Conservation (phyloP, 148 eudicot species). For the Rheum nobile region DNA sequence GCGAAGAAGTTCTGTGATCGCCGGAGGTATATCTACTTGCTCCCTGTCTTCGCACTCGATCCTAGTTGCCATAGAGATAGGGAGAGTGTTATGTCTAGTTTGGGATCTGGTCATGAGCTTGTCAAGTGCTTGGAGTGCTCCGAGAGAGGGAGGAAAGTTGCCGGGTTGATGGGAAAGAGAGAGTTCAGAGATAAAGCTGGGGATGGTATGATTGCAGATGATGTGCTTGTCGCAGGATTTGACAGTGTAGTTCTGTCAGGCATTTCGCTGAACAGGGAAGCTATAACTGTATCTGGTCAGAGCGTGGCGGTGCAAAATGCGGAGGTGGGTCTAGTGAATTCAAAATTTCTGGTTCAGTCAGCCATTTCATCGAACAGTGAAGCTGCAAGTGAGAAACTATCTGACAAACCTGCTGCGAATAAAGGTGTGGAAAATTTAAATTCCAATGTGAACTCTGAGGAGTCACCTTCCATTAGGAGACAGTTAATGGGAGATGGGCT, state of each 20-base stretch:
- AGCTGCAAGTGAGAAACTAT: slow-evolving; percentile 3
- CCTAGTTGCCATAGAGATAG: slow-evolving; percentile 62
- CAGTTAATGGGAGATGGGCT: slow-evolving; percentile 7
- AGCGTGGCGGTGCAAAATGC: not conserved
- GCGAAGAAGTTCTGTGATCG: slow-evolving; percentile 82
- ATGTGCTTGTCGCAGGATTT: not conserved
- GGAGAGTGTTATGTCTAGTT: slow-evolving; percentile 19
- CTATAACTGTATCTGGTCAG: not conserved
- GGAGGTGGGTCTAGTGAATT: not conserved
- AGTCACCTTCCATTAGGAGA: not conserved
- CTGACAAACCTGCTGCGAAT: slow-evolving; percentile 6
- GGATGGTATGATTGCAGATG: not conserved
- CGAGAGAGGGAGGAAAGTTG: slow-evolving; percentile 78
- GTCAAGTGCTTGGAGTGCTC: slow-evolving; percentile 70
- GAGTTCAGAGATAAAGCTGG: not conserved
- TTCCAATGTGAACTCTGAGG: not conserved
- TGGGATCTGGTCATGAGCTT: slow-evolving; percentile 68
- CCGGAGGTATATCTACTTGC: slow-evolving; percentile 70
- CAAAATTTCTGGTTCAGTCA: slow-evolving; percentile 14
- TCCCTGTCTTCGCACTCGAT: slow-evolving; percentile 88
- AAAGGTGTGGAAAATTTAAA: not conserved
- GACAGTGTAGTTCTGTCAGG: not conserved
- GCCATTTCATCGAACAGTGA: slow-evolving; percentile 28
- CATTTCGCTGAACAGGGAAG: slow-evolving; percentile 14
- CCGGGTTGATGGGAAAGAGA: slow-evolving; percentile 50